Percentiles rank a stretch among this genome's conserved stretches.
Evolutionary conservation across 2,329 filamentous ascomycete species (phyloP).

Genomic region (Eurotiales sp.): DNA sequence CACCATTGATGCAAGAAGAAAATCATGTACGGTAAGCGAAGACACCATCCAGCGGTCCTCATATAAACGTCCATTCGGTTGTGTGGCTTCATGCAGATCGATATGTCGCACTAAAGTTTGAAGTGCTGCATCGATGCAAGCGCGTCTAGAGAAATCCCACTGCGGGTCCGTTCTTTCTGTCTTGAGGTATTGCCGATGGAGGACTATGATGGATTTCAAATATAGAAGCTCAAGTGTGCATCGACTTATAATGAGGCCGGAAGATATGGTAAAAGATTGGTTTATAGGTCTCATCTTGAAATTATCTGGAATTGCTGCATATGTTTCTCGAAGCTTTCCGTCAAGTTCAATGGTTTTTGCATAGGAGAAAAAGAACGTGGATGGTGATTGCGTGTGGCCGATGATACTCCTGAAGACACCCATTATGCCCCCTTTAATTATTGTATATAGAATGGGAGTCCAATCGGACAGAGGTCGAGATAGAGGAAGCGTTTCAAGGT

Average conservation of each 20-base stretch:
- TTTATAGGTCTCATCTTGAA: slow-evolving; percentile 24
- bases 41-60: slow-evolving; percentile 56
- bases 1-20: slow-evolving; percentile 57
- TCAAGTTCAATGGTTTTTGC: slow-evolving; percentile 23
- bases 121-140: slow-evolving; percentile 45
- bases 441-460: slow-evolving; percentile 39
- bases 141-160: slow-evolving; percentile 37
- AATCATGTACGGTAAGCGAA: slow-evolving; percentile 56
- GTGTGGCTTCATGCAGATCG: slow-evolving; percentile 43
- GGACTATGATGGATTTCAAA: slow-evolving; percentile 46
- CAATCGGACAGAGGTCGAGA: slow-evolving; percentile 49
- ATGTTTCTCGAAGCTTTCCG: slow-evolving; percentile 19
- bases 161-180: slow-evolving; percentile 26
- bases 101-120: slow-evolving; percentile 47
- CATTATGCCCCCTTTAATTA: slow-evolving; percentile 30
- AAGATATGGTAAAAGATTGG: slow-evolving; percentile 42
- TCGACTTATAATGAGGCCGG: slow-evolving; percentile 48
- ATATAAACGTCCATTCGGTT: slow-evolving; percentile 50
- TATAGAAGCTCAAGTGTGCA: slow-evolving; percentile 49
- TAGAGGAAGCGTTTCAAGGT: slow-evolving; percentile 46
- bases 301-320: slow-evolving; percentile 19
- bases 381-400: slow-evolving; percentile 18
- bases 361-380: slow-evolving; percentile 14
- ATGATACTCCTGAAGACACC: slow-evolving; percentile 27
- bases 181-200: slow-evolving; percentile 51